Conservation (phyloP, 1,139 yeast genomes). For the Debaryomycetaceae sp. region DNA sequence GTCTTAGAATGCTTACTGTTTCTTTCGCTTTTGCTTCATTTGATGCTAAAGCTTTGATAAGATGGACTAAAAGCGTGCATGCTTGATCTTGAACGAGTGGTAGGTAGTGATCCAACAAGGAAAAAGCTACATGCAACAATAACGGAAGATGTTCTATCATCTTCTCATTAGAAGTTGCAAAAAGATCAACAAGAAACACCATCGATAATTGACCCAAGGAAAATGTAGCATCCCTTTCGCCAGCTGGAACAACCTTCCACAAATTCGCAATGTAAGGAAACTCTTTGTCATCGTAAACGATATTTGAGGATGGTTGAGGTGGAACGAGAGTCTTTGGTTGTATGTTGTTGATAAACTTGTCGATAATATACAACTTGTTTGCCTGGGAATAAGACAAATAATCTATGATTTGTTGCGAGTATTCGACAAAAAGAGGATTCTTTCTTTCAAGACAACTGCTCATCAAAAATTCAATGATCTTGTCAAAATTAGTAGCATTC, state of each 20-base stretch:
- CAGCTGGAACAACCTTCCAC: constrained; percentile 51
- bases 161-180: constrained; percentile 57
- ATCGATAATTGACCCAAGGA: constrained; percentile 86
- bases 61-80: constrained; percentile 65
- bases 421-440: constrained; percentile 72
- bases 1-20: constrained; percentile 53
- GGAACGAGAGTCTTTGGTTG: constrained; percentile 91
- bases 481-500: constrained; percentile 63
- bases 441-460: constrained; percentile 67
- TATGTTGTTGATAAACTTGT: constrained; percentile 61
- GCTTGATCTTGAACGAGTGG: constrained; percentile 85
- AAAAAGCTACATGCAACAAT: constrained; percentile 78
- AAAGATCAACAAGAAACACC: constrained; percentile 77
- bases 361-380: constrained; percentile 55
- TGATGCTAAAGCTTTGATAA: constrained; percentile 62
- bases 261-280: constrained; percentile 78
- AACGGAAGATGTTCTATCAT: constrained; percentile 61
- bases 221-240: constrained; percentile 72
- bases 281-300: constrained; percentile 8
- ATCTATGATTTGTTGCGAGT: constrained; percentile 76
- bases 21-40: constrained; percentile 51
- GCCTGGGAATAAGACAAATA: constrained; percentile 63
- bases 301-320: constrained; percentile 31
- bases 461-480: constrained; percentile 68
- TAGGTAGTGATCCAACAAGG: constrained; percentile 82